Evolutionary conservation across 2,329 filamentous ascomycete species (phyloP).

Genomic region (Claviceps sp.): DNA sequence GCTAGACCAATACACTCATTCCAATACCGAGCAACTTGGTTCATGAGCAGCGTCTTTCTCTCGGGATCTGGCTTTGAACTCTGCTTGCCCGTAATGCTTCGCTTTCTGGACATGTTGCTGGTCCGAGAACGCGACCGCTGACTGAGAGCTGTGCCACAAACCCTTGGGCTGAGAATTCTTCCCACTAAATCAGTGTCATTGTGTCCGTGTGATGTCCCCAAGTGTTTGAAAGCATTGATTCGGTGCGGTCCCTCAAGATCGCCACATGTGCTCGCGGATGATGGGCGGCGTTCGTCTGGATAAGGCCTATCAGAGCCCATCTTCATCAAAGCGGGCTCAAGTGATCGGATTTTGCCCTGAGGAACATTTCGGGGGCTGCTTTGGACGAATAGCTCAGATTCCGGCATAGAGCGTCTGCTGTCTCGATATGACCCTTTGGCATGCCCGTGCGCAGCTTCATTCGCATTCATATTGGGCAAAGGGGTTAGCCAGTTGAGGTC

Average conservation of each 20-base stretch:
- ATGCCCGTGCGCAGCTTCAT: background rate
- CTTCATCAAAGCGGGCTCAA: background rate
- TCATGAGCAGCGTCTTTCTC: conserved; percentile 18
- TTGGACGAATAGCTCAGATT: background rate
- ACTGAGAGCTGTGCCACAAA: background rate
- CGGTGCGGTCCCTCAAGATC: conserved; percentile 18
- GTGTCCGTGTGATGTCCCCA: conserved; percentile 1
- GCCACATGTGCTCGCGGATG: conserved; percentile 16
- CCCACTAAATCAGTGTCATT: background rate
- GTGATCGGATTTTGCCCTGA: background rate
- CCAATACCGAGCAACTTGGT: conserved; percentile 19
- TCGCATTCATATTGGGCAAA: background rate
- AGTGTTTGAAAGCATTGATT: conserved; percentile 9
- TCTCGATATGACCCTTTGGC: background rate
- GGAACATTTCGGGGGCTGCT: background rate
- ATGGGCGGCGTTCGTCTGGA: conserved; percentile 1
- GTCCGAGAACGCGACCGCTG: conserved; percentile 14
- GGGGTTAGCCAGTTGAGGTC: background rate
- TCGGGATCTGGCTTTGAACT: conserved; percentile 8
- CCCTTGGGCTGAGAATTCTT: background rate
- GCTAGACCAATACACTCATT: conserved; percentile 20
- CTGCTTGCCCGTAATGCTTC: conserved; percentile 9
- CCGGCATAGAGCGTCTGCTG: background rate
- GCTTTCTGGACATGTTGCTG: conserved; percentile 22
- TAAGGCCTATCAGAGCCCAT: background rate